Evolutionary conservation across 768 basidiomycete species (phyloP).

Genomic region (Psilocybe sp.): DNA sequence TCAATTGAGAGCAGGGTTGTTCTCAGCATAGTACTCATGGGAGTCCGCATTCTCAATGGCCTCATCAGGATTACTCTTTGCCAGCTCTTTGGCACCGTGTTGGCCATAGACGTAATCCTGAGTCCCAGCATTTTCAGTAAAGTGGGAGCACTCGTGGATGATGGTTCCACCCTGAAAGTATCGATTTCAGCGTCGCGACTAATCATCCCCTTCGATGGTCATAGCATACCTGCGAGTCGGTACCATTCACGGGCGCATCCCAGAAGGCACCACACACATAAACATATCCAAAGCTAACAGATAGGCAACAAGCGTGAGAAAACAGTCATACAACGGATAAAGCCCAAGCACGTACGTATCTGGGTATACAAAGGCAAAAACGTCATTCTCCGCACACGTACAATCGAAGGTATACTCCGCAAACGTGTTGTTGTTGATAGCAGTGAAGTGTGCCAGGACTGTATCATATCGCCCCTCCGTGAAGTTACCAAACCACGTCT

Average conservation of each 20-base stretch:
- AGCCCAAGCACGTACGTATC: slow-evolving; percentile 17
- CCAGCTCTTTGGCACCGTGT: slow-evolving; percentile 33
- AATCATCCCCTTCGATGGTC: too few species aligned
- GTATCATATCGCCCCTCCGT: slow-evolving; percentile 32
- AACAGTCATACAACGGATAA: not conserved
- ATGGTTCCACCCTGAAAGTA: slow-evolving; percentile 28
- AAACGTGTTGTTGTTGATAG: slow-evolving; percentile 30
- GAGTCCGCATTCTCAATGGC: slow-evolving; percentile 41
- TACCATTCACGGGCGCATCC: slow-evolving; percentile 40
- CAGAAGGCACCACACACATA: slow-evolving; percentile 50
- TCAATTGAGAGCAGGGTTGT: slow-evolving; percentile 34
- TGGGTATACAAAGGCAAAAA: slow-evolving; percentile 35
- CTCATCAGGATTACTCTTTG: slow-evolving; percentile 29
- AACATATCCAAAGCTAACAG: slow-evolving; percentile 18
- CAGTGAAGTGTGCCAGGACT: slow-evolving; percentile 34
- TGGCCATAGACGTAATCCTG: slow-evolving; percentile 46
- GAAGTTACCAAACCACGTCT: slow-evolving; percentile 51
- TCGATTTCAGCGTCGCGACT: not conserved
- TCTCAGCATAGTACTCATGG: slow-evolving; percentile 52
- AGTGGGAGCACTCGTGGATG: slow-evolving; percentile 44
- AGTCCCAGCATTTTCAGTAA: slow-evolving; percentile 39
- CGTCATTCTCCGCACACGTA: slow-evolving; percentile 31
- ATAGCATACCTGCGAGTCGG: slow-evolving; percentile 36
- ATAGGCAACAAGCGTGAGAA: not conserved
- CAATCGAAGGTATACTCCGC: slow-evolving; percentile 33